phyloP scores from a whole-genome alignment of 2,329 filamentous ascomycete species.

The Venturia effusa region DNA sequence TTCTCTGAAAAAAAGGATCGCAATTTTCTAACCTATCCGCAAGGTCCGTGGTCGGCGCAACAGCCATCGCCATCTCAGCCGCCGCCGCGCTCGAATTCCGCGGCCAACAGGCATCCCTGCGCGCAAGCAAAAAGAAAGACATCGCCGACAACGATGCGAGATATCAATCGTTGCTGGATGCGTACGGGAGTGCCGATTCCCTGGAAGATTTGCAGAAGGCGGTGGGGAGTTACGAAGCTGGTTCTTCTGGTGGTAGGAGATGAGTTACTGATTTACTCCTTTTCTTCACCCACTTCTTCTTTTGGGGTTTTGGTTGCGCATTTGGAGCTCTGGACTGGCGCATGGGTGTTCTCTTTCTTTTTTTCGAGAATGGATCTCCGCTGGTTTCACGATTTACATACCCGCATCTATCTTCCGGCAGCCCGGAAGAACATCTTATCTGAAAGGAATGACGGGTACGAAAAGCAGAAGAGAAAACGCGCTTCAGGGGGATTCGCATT shows the following conservation, averaged over 20 bases:
- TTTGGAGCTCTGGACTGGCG: not conserved
- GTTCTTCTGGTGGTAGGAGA: not conserved
- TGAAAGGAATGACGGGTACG: not conserved
- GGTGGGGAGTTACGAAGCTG: not conserved
- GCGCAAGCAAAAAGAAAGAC: not conserved
- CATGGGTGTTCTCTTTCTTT: too few relatives aligned
- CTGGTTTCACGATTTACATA: not conserved
- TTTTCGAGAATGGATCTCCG: not conserved
- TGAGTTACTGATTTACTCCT: not conserved
- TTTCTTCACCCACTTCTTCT: not conserved
- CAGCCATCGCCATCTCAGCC: not conserved
- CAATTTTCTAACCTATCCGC: too few relatives aligned
- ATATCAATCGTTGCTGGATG: constrained; percentile 7
- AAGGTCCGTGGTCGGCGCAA: not conserved
- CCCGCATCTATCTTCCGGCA: not conserved
- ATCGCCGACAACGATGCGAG: not conserved
- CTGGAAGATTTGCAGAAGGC: constrained; percentile 11
- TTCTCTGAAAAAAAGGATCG: too few relatives aligned
- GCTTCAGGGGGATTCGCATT: not conserved
- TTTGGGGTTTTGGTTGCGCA: not conserved
- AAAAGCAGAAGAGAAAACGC: too few relatives aligned
- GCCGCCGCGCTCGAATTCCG: not conserved
- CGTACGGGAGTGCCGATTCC: constrained; percentile 9
- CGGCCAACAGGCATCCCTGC: not conserved
- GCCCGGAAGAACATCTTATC: not conserved